Base-by-base conservation (phyloP, 805 yeast genomes). In the Blastobotrys americana region DNA sequence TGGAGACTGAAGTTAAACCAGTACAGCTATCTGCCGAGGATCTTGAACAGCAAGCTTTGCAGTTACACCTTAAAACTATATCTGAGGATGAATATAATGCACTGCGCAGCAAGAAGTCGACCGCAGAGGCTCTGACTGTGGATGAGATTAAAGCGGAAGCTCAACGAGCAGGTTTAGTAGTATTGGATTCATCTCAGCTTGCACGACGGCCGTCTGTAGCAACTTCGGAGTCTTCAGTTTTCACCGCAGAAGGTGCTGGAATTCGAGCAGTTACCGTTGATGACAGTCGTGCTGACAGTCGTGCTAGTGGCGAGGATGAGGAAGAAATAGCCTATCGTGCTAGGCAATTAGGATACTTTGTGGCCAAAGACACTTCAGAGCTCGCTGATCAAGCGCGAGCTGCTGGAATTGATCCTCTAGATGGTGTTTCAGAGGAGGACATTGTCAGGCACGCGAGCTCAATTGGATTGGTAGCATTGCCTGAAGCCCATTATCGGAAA, bases 11-110 rank as follows among this genome's bases (percentile, higher is more conserved):
- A 13, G 16, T 15, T n/a, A 13, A 8, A 13, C 31, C 31, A 8
- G 31, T 13, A 13, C 31, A 8, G 16, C 49, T 48, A 13, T 17
- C 49, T 16, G 37, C 41, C 3, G 50, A 45, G 10, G 50, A 54
- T 37, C 22, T 56, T 5, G 33, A 43, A 16, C 28, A 38, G 3
- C 37, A 43, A 6, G 62, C 61, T 1, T 40, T 31, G 21, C 20
- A 36, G 19, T 45, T 47, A 8, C 60, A 59, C 15, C 49, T 58
- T 4, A 51, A 43, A 4, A 46, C 54, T 4, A 35, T 54, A 10
- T 47, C 55, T 2, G 60, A 57, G 9, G 47, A 59, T 3, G 66
- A 64, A 25, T 51, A 55, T 31, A 23, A 39, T 15, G 39, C 39
- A 16, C 33, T 48, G 38, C 35, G 42, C 18, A 15, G 45, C 5